Evolutionary conservation across 1,139 yeast genomes (phyloP), one percentile per base, ranked within the genome.

Genomic region (Yamadazyma siamensis): DNA sequence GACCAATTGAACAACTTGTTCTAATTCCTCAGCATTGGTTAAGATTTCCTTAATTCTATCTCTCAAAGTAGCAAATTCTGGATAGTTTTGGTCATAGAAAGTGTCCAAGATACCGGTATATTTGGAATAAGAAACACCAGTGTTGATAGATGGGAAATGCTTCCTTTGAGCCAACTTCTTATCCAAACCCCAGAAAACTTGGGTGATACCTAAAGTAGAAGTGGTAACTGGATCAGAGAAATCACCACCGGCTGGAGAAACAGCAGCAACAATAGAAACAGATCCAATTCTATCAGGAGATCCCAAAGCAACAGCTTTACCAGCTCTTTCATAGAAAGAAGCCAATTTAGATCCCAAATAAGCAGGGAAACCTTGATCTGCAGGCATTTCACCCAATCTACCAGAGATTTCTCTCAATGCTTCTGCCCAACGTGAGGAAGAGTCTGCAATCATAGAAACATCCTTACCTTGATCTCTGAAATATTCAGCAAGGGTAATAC

Each of bases 351-450:
- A 96, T 69, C 98, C 98, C 61, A 91, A 77, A 61, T 94, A 91
- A 36, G 99, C 99, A 43, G 99, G 99, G 94, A 89, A 91, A 75
- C 99, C 99, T 73, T 94, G 98, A 70, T 91, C 99, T 41, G 99
- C 99, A 59, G 99, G 99, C 99, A 91, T 91, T 73, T 94, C 99
- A 65, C 98, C 98, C 62, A 91, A 75, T 76, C 99, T 94, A 78
- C 99, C 99, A 33, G 97, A 89, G 61, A 91, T 82, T 76, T 91
- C 99, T 81, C 99, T 88, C 59, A 91, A 77, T 39, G 99, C 99
- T 71, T 91, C 99, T 28, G 99, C 99, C 99, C 99, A 91, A 76
- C 99, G 91, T 26, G 97, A 89, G 21, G 97, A 89, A 6, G 98
- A 91, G 63, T 91, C 99, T 39, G 99, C 99, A 83, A 91, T 91